Percentiles rank a stretch among this genome's conserved stretches.
Evolutionary conservation across 129 eudicot genomes (phyloP).

Genomic region (Flaveria sonorensis): DNA sequence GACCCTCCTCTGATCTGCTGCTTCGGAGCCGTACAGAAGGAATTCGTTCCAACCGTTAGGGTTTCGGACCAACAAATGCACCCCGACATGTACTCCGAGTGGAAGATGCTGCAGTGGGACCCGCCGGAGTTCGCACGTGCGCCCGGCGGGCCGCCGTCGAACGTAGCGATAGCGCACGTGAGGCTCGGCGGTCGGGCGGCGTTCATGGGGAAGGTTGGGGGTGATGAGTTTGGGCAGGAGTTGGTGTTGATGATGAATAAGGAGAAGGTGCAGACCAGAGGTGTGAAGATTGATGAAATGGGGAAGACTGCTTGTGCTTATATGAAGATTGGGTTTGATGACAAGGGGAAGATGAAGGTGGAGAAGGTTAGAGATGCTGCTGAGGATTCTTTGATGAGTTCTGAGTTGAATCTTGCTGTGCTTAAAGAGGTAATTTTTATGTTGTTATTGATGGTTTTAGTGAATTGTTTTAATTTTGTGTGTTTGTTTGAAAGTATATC

Average conservation of each 20-base stretch:
- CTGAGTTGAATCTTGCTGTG: slow-evolving; percentile 75
- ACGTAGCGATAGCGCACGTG: slow-evolving; percentile 83
- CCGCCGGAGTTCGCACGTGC: slow-evolving; percentile 95
- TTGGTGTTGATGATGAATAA: slow-evolving; percentile 76
- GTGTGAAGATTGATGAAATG: slow-evolving; percentile 58
- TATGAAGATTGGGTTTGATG: slow-evolving; percentile 68
- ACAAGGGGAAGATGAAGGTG: slow-evolving; percentile 63
- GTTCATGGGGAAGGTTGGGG: slow-evolving; percentile 87
- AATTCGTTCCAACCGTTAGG: slow-evolving; percentile 77
- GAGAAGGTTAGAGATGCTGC: slow-evolving; percentile 66
- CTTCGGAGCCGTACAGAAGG: slow-evolving; percentile 86
- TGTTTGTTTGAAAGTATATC: too few species aligned
- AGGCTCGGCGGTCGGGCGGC: slow-evolving; percentile 93
- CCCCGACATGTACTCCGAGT: slow-evolving; percentile 78
- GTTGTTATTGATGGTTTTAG: too few species aligned
- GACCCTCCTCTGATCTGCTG: slow-evolving; percentile 83
- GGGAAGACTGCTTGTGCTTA: slow-evolving; percentile 55
- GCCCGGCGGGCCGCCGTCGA: slow-evolving; percentile 87
- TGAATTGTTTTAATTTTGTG: too few species aligned
- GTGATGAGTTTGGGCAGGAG: slow-evolving; percentile 73
- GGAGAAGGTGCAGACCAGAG: slow-evolving; percentile 84
- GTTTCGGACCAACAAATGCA: slow-evolving; percentile 77
- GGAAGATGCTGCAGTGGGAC: slow-evolving; percentile 95
- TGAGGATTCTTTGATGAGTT: slow-evolving; percentile 65
- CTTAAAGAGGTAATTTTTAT: slow-evolving; percentile 73